Percentiles rank a stretch among this genome's conserved stretches.
phyloP scores from a whole-genome alignment of 805 yeast genomes.

The Candida schatavii region DNA sequence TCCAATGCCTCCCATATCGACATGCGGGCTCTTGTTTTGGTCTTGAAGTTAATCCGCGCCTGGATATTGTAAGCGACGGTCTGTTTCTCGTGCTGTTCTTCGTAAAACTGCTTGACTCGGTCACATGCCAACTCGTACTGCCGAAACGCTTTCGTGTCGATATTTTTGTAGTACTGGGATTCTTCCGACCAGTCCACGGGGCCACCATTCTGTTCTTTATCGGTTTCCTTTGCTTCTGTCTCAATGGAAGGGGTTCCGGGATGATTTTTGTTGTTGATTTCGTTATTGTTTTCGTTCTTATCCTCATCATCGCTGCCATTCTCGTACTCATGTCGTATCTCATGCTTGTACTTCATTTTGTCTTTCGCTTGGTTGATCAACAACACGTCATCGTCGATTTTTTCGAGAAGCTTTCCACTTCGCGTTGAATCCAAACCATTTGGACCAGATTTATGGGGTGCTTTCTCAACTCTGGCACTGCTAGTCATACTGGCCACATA shows the following conservation, averaged over 20 bases:
- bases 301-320: conserved; percentile 2
- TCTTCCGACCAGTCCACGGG: conserved; percentile 23
- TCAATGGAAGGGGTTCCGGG: background rate
- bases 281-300: background rate
- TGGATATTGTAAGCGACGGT: conserved; percentile 72
- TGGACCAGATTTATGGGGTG: too few relatives aligned
- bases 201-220: background rate
- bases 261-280: background rate
- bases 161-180: conserved; percentile 27
- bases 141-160: conserved; percentile 47
- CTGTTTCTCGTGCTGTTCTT: conserved; percentile 66
- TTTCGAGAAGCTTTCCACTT: conserved; percentile 17
- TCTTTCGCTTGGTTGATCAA: conserved; percentile 21
- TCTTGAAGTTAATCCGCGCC: conserved; percentile 68
- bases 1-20: conserved; percentile 70
- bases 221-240: background rate
- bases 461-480: too few relatives aligned
- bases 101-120: conserved; percentile 62
- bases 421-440: too few relatives aligned
- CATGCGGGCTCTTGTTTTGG: conserved; percentile 64
- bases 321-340: conserved; percentile 3
- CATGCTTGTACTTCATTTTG: conserved; percentile 8
- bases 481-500: too few relatives aligned
- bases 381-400: conserved; percentile 25
- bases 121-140: conserved; percentile 70